Conservation (phyloP, 306 rosid genomes). For the Hippophae tibetana region DNA sequence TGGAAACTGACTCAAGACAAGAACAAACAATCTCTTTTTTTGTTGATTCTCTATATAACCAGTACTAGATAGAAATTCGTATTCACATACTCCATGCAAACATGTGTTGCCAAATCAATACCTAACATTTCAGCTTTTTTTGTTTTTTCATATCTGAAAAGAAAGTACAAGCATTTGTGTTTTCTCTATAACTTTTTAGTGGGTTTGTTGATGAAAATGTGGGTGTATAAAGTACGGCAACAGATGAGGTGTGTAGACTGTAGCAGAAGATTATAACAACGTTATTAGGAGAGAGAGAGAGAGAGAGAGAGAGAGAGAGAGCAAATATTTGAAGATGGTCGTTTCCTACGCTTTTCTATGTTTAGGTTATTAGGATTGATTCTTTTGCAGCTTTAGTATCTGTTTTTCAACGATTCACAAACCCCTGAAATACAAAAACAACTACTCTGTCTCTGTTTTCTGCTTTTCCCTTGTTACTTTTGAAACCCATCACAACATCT, state of each 20-base stretch:
- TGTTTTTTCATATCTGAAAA: no score
- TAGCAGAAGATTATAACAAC: background rate
- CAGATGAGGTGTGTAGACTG: constrained; percentile 11
- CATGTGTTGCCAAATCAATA: no score
- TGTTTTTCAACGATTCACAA: constrained; percentile 36
- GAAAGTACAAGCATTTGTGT: no score
- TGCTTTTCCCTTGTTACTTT: constrained; percentile 19
- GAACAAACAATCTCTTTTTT: constrained; percentile 1
- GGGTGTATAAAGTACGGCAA: no score
- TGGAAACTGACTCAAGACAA: constrained; percentile 24
- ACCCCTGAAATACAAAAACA: constrained; percentile 21
- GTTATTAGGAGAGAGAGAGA: constrained; percentile 9
- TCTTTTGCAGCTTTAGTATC: constrained; percentile 56
- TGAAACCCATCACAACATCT: constrained; percentile 11
- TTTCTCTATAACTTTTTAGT: no score
- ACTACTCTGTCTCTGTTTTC: constrained; percentile 17
- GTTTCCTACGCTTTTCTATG: constrained; percentile 62
- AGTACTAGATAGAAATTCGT: no score
- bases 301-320: constrained; percentile 1
- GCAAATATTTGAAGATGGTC: constrained; percentile 27
- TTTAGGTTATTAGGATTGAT: constrained; percentile 40
- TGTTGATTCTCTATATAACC: constrained; percentile 1
- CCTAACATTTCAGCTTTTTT: no score
- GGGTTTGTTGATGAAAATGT: no score
- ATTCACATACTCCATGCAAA: no score